phyloP scores from a whole-genome alignment of 2,329 filamentous ascomycete species.

The Scopulariopsis brevicaulis region DNA sequence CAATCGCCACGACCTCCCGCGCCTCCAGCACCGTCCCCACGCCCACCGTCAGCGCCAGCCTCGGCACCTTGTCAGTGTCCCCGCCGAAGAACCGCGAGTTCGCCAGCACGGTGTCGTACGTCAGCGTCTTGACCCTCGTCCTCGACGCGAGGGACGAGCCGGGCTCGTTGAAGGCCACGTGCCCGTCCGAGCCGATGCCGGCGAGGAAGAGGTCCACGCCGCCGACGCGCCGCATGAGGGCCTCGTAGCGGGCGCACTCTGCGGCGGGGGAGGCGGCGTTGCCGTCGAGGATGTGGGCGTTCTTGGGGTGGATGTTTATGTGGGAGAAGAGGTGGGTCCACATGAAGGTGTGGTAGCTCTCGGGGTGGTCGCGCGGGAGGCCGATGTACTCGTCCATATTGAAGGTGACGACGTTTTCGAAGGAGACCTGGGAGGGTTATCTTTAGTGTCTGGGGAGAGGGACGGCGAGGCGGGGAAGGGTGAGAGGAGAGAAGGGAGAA shows the following conservation, averaged over 20 bases:
- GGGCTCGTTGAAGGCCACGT: constrained; percentile 87
- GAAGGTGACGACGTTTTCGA: constrained; percentile 82
- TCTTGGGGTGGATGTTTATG: constrained; percentile 68
- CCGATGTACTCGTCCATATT: constrained; percentile 93
- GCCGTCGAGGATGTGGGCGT: constrained; percentile 77
- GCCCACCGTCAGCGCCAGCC: constrained; percentile 75
- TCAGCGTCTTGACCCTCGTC: constrained; percentile 76
- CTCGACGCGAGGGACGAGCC: constrained; percentile 67
- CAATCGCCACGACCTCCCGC: constrained; percentile 72
- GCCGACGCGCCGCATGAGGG: constrained; percentile 59
- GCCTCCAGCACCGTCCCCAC: constrained; percentile 76
- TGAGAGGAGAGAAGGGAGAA: constrained; percentile 2
- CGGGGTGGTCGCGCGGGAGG: constrained; percentile 69
- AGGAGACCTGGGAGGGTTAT: constrained; percentile 50
- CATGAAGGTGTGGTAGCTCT: constrained; percentile 89
- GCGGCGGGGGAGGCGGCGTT: constrained; percentile 65
- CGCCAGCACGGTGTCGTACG: constrained; percentile 76
- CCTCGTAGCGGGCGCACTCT: constrained; percentile 72
- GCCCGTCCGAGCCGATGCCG: constrained; percentile 75
- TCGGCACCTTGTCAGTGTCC: constrained; percentile 62
- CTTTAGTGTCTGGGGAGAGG: constrained; percentile 11
- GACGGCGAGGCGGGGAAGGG: neutral
- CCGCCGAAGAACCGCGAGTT: constrained; percentile 78
- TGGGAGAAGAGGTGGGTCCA: constrained; percentile 86
- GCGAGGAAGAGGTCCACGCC: constrained; percentile 81